Conservation (phyloP, 2,329 filamentous ascomycete genomes). For the Thielaviopsis populi region DNA sequence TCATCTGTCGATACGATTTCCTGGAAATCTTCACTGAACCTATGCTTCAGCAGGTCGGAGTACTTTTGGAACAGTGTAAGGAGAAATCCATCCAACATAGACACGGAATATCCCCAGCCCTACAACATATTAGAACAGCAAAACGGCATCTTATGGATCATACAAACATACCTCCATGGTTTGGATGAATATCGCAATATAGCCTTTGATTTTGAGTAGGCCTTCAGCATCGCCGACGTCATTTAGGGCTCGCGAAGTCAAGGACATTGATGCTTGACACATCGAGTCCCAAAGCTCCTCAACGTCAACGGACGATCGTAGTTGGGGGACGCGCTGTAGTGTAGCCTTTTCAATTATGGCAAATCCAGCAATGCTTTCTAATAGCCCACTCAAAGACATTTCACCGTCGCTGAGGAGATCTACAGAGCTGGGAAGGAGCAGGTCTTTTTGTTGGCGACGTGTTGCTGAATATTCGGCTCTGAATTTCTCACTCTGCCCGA, state of each 20-base stretch:
- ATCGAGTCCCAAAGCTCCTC: constrained; percentile 98
- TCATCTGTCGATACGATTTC: constrained; percentile 88
- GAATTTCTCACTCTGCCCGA: constrained; percentile 86
- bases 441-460: constrained; percentile 76
- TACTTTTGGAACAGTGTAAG: constrained; percentile 90
- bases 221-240: constrained; percentile 78
- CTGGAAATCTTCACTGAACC: constrained; percentile 91
- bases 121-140: constrained; percentile 23
- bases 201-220: constrained; percentile 84
- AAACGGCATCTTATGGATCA: background rate
- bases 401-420: constrained; percentile 71
- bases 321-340: constrained; percentile 68
- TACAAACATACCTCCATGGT: constrained; percentile 68
- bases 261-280: constrained; percentile 70
- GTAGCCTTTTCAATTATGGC: constrained; percentile 93
- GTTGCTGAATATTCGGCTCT: constrained; percentile 84
- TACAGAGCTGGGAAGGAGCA: constrained; percentile 64
- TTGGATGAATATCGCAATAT: constrained; percentile 87
- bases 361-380: constrained; percentile 92
- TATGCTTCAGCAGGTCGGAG: constrained; percentile 71
- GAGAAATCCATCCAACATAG: constrained; percentile 66
- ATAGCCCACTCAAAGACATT: constrained; percentile 68
- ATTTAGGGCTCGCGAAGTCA: constrained; percentile 66
- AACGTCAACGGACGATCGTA: constrained; percentile 72
- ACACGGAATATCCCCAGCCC: constrained; percentile 81